Base-by-base conservation (phyloP, 2,329 filamentous ascomycete genomes). In the Calonectria multiphialidica region DNA sequence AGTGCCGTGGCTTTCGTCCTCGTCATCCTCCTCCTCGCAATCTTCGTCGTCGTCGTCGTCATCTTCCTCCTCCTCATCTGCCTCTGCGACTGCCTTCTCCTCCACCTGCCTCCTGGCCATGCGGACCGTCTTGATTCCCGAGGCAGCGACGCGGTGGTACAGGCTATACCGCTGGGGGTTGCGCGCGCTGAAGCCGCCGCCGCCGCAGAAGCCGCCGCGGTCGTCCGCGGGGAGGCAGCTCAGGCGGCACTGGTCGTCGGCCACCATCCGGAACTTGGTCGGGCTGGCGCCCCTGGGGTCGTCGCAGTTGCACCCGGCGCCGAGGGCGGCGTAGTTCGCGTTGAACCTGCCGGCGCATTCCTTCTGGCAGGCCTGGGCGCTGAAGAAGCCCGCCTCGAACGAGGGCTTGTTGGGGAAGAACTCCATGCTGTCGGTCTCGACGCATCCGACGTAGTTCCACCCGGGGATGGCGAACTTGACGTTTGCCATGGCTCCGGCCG, bases 391-490 rank as follows among this genome's bases (percentile, higher is more conserved):
- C 1, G 44, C 7, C n/a, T 63, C 10, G 25, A 81, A 66, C 13
- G 73, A 37, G 40, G 71, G 63, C 23, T 50, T 40, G 45, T 71
- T 35, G 28, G 75, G 63, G 49, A 82, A 82, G 15, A 59, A 40
- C 13, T 68, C 33, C 2, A n/a, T n/a, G 5, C 72, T 66, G 5
- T 72, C 47, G 63, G 73, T 73, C 35, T 77, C 49, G 57, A 79
- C 76, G 76, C 82, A 83, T 69, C 80, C 82, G 66, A 81, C 63
- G 69, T 80, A 81, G 50, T 77, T 64, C 69, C 76, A 79, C 15
- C 72, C 70, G 23, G 67, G 10, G 63, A 71, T 28, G 55, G 77
- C 69, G 45, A 72, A 67, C 13, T 72, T 66, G 13, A 73, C 49
- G 44, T 78, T 74, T n/a, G 80, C 78, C 16, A 74, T 50, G 64